phyloP scores from a whole-genome alignment of 1,139 yeast species.

The Saccharomyces hybrid region DNA sequence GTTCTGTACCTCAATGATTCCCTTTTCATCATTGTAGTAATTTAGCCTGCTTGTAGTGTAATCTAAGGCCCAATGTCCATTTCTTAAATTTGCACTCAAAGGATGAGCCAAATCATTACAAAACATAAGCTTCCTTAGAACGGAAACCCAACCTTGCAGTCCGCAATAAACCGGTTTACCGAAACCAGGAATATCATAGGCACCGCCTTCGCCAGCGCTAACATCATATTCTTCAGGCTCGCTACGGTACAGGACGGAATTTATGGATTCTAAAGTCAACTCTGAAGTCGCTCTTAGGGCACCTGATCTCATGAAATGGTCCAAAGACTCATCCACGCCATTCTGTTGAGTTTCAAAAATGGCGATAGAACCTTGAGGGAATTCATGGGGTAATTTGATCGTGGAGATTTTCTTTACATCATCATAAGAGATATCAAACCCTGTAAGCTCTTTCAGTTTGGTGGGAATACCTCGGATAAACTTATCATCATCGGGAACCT shows the following conservation, averaged over 20 bases:
- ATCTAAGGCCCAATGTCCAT: slow-evolving; percentile 87
- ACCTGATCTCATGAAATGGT: slow-evolving; percentile 58
- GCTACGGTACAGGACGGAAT: slow-evolving; percentile 66
- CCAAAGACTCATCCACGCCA: slow-evolving; percentile 54
- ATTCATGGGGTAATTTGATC: slow-evolving; percentile 49
- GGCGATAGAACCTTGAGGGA: slow-evolving; percentile 88
- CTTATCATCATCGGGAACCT: slow-evolving; percentile 34
- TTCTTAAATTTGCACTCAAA: slow-evolving; percentile 67
- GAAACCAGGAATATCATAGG: slow-evolving; percentile 62
- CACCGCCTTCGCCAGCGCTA: slow-evolving; percentile 63
- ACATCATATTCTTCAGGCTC: slow-evolving; percentile 85
- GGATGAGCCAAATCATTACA: slow-evolving; percentile 79
- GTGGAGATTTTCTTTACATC: slow-evolving; percentile 39
- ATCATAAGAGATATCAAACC: slow-evolving; percentile 42
- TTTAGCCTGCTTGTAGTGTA: slow-evolving; percentile 57
- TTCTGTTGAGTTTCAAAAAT: slow-evolving; percentile 60
- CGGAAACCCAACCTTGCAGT: slow-evolving; percentile 83
- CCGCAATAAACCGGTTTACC: slow-evolving; percentile 83
- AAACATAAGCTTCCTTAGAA: slow-evolving; percentile 53
- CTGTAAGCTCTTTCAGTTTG: slow-evolving; percentile 44
- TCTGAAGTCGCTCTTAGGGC: slow-evolving; percentile 64
- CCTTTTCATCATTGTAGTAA: slow-evolving; percentile 44
- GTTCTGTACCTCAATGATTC: slow-evolving; percentile 44
- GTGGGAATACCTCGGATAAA: slow-evolving; percentile 57
- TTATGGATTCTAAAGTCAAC: slow-evolving; percentile 61